Conservation (phyloP, 805 yeast genomes). For the Yarrowia yakushimensis region DNA sequence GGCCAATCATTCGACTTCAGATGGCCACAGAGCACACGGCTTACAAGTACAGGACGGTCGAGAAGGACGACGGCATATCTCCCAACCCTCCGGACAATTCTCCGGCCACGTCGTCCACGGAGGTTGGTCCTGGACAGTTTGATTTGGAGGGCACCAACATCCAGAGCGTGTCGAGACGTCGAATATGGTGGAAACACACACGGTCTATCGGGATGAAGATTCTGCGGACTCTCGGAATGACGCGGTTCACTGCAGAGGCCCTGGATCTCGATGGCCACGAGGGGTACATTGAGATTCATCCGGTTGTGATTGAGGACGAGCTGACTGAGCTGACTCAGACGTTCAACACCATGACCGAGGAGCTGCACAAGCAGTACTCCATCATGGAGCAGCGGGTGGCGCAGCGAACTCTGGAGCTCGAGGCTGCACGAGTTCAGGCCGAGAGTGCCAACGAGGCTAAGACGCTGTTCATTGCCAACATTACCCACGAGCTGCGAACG, state of each 20-base stretch:
- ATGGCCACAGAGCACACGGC: conserved; percentile 72
- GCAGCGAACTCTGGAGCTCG: conserved; percentile 81
- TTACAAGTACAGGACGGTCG: conserved; percentile 35
- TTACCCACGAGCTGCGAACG: conserved; percentile 88
- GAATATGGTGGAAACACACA: not conserved
- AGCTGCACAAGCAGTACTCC: conserved; percentile 75
- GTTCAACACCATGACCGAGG: conserved; percentile 87
- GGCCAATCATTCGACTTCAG: conserved; percentile 75
- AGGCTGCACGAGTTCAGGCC: conserved; percentile 43
- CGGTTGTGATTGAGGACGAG: conserved; percentile 54
- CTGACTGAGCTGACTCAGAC: conserved; percentile 83
- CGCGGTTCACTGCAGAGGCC: conserved; percentile 14
- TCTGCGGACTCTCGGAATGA: conserved; percentile 2
- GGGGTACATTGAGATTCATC: conserved; percentile 4
- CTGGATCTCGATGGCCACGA: conserved; percentile 1
- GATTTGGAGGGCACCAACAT: not conserved
- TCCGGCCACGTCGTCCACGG: not conserved
- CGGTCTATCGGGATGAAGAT: not conserved
- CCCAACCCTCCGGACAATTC: not conserved
- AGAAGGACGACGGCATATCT: not conserved
- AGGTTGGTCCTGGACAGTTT: not conserved
- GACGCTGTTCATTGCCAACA: conserved; percentile 88
- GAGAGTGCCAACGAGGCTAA: conserved; percentile 89
- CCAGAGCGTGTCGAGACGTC: not conserved
- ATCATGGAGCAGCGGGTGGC: conserved; percentile 84